These are phyloP conservation scores for Leucogyrophana mollusca DNA, from an alignment of 768 basidiomycete species.

Conservation along the genomic window DNA sequence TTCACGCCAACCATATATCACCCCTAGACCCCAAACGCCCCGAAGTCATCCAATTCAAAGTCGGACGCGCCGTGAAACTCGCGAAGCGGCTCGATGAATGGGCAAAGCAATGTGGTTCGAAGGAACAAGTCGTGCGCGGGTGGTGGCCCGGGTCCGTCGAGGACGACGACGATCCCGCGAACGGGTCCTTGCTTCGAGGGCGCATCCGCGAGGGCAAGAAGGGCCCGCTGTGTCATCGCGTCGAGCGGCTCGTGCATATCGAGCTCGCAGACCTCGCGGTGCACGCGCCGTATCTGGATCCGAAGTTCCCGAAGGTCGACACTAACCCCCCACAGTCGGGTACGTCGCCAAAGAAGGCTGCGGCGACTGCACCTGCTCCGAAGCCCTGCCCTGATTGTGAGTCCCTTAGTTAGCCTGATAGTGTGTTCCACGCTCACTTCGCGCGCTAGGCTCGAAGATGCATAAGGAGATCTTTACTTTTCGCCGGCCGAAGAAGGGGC, in stretches of 20 bases:
- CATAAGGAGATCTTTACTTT: conserved; percentile 86
- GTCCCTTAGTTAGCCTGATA: conserved; percentile 41
- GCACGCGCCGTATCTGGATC: conserved; percentile 58
- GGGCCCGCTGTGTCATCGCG: conserved; percentile 66
- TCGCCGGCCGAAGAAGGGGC: conserved; percentile 48
- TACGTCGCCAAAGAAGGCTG: conserved; percentile 15
- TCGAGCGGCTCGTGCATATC: conserved; percentile 79
- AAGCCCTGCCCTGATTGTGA: conserved; percentile 45
- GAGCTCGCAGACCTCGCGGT: conserved; percentile 71
- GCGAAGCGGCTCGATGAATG: conserved; percentile 74
- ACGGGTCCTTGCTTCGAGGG: conserved; percentile 59
- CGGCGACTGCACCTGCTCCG: conserved; percentile 8
- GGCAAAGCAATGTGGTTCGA: conserved; percentile 79
- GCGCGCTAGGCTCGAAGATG: conserved; percentile 15
- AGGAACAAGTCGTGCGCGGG: conserved; percentile 70
- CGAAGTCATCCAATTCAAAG: conserved; percentile 64
- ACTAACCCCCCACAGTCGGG: conserved; percentile 21
- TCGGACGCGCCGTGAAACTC: conserved; percentile 75
- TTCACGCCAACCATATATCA: not conserved
- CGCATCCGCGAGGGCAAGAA: conserved; percentile 59
- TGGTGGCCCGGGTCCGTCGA: conserved; percentile 65
- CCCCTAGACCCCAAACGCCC: conserved; percentile 30
- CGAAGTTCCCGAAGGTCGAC: conserved; percentile 42
- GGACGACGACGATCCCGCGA: conserved; percentile 16
- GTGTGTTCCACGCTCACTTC: not conserved